Base-by-base conservation (phyloP, 2,329 filamentous ascomycete species). In the Aspergillus sergii region DNA sequence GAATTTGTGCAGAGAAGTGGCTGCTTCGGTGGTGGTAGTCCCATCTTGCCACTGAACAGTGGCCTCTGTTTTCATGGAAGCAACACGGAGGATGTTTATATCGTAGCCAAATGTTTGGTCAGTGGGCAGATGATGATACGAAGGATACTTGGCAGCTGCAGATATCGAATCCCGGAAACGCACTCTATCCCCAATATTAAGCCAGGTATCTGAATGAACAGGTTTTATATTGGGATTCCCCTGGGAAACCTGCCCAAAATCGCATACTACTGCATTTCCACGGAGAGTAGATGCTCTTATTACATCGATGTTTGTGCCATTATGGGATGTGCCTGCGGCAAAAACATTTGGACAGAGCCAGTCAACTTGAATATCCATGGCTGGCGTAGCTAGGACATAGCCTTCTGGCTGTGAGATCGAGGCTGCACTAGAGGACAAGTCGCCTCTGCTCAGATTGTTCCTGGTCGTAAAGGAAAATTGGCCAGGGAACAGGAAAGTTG, bases 21-120 rank as follows among this genome's bases (percentile, higher is more conserved):
- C 81, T 14, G 72, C 58, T 46, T 86, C 79, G 32, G 78, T 76
- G 0, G 84, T 84, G 34, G 83, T 75, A 10, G 80, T 80, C 19
- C 84, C 78, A 69, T 89, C 84, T 68, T 88, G 86, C 87, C 87
- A 89, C 64, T 83, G 82, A 5, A 89, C 83, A 1, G 77, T 82
- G 14, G 83, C 82, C n/a, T 76, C 74, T 2, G 84, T 84, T 23
- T 76, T 77, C 12, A 82, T 83, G 36, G 78, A 78, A 57, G 82
- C 76, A 58, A 88, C 77, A 14, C 82, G 79, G 66, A 84, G 87
- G 3, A 86, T 80, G 64, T 89, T 88, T 66, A 88, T 73, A 66
- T 89, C 86, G 69, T 84, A 87, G 1, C 85, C 86, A 46, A 83
- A 75, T 10, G 81, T 82, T 26, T 83, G 77, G 3, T 79, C 79